These are phyloP conservation scores for Oleoguttula mirabilis DNA, from an alignment of 495 filamentous ascomycete species.

Conservation along the genomic window DNA sequence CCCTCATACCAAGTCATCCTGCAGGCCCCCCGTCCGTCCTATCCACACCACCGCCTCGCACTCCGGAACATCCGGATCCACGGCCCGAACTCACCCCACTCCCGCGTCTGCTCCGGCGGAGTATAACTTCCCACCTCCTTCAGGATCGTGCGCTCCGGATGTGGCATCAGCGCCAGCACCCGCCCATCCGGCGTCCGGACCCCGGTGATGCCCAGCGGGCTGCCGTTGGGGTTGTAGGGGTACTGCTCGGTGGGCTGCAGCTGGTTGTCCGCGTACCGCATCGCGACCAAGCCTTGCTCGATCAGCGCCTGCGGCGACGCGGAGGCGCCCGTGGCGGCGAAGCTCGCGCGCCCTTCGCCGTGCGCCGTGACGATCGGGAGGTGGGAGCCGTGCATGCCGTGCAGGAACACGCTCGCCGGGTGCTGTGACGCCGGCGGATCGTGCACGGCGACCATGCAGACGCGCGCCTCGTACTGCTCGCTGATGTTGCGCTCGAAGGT, in stretches of 20 bases:
- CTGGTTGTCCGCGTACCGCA: constrained; percentile 77
- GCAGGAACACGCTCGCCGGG: constrained; percentile 70
- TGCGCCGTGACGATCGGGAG: constrained; percentile 86
- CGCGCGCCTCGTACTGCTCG: constrained; percentile 86
- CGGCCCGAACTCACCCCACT: constrained; percentile 80
- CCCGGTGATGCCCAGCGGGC: constrained; percentile 73
- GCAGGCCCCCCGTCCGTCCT: no score
- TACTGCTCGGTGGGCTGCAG: constrained; percentile 66
- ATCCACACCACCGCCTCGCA: constrained; percentile 70
- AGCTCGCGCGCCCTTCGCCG: constrained; percentile 79
- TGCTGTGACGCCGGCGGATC: constrained; percentile 35
- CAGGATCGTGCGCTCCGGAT: constrained; percentile 86
- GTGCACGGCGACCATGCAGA: constrained; percentile 73
- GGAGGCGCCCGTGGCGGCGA: constrained; percentile 37
- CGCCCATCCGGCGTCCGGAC: constrained; percentile 70
- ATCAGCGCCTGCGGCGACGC: constrained; percentile 43
- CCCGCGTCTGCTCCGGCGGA: constrained; percentile 47
- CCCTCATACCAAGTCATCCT: no score
- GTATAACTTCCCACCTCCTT: constrained; percentile 68
- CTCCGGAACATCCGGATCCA: constrained; percentile 49
- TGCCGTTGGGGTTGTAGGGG: constrained; percentile 90
- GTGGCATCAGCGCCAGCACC: constrained; percentile 90
- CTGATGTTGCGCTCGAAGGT: constrained; percentile 73
- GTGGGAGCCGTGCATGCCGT: constrained; percentile 75
- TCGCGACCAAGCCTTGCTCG: constrained; percentile 49